These are phyloP conservation scores for Talaromyces sp. DNA, from an alignment of 2,329 filamentous ascomycete genomes.

Conservation along the genomic window DNA sequence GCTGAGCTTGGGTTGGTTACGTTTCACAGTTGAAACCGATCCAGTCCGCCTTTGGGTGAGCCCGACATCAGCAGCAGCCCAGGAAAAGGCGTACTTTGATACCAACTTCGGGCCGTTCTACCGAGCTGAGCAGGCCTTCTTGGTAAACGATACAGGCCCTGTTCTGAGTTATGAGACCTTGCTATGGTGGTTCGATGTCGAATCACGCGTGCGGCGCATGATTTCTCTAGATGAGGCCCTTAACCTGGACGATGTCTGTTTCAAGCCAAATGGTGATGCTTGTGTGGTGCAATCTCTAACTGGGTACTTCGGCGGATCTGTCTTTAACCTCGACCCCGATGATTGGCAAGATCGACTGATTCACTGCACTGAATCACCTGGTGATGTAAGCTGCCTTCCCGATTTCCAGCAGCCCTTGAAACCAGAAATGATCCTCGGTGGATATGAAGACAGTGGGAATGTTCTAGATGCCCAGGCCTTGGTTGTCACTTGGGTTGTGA, in stretches of 20 bases:
- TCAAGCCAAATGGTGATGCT: constrained; percentile 85
- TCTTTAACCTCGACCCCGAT: constrained; percentile 61
- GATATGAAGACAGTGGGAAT: constrained; percentile 66
- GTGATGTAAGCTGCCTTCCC: constrained; percentile 72
- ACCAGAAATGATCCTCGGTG: constrained; percentile 82
- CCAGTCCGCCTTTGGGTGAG: constrained; percentile 97
- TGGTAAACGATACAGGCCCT: constrained; percentile 82
- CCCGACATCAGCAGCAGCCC: constrained; percentile 83
- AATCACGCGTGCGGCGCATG: constrained; percentile 72
- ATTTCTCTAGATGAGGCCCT: constrained; percentile 70
- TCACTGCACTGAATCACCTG: constrained; percentile 76
- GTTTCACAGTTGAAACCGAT: constrained; percentile 86
- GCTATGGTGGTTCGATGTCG: constrained; percentile 90
- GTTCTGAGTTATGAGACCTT: constrained; percentile 88
- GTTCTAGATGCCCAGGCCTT: constrained; percentile 76
- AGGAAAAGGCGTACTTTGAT: constrained; percentile 95
- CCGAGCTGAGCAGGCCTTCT: constrained; percentile 86
- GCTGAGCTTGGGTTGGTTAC: constrained; percentile 83
- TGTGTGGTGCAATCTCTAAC: constrained; percentile 94
- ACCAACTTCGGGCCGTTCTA: constrained; percentile 93
- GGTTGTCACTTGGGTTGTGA: constrained; percentile 92
- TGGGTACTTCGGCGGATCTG: constrained; percentile 77
- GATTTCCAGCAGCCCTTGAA: constrained; percentile 87
- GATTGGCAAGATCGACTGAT: constrained; percentile 74
- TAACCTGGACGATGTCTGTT: constrained; percentile 82